phyloP scores from a whole-genome alignment of 805 yeast species.

The Dipodascopsis uninucleata region DNA sequence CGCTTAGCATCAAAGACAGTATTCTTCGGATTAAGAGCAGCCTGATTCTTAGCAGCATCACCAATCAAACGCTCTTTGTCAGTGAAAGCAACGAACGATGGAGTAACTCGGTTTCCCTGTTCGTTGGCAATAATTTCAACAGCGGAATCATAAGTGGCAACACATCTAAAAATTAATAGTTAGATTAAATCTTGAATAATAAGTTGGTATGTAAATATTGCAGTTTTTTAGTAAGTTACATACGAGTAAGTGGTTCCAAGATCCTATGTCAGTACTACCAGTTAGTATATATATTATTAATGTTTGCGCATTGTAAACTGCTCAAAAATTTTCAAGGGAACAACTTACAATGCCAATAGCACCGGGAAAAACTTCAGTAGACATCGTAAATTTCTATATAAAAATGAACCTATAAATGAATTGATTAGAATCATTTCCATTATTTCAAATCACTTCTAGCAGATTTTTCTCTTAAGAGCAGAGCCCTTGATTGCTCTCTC shows the following conservation, averaged over 20 bases:
- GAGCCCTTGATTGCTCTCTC: too few species aligned
- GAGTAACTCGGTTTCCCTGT: slow-evolving; percentile 98
- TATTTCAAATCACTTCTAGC: too few species aligned
- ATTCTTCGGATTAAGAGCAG: slow-evolving; percentile 87
- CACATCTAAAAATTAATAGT: slow-evolving; percentile 48
- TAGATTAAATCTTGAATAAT: background rate
- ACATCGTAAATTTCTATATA: slow-evolving; percentile 11
- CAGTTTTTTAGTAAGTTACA: slow-evolving; percentile 1
- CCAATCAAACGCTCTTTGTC: slow-evolving; percentile 91
- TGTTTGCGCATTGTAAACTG: background rate
- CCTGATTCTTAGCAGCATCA: slow-evolving; percentile 97
- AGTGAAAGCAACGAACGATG: slow-evolving; percentile 93
- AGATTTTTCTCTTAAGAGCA: too few species aligned
- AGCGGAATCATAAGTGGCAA: slow-evolving; percentile 88
- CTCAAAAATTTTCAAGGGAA: background rate
- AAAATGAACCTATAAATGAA: too few species aligned
- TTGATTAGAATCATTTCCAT: too few species aligned
- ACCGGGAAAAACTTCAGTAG: slow-evolving; percentile 93
- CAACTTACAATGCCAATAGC: slow-evolving; percentile 84
- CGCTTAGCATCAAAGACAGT: slow-evolving; percentile 85
- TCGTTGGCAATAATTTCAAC: slow-evolving; percentile 96
- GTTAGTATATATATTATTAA: too few species aligned
- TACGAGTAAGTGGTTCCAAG: slow-evolving; percentile 33
- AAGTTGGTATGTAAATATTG: too few species aligned
- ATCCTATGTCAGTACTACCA: too few species aligned